phyloP scores from a whole-genome alignment of 2,329 filamentous ascomycete genomes.

The Pseudopyrenochaeta lycopersici region DNA sequence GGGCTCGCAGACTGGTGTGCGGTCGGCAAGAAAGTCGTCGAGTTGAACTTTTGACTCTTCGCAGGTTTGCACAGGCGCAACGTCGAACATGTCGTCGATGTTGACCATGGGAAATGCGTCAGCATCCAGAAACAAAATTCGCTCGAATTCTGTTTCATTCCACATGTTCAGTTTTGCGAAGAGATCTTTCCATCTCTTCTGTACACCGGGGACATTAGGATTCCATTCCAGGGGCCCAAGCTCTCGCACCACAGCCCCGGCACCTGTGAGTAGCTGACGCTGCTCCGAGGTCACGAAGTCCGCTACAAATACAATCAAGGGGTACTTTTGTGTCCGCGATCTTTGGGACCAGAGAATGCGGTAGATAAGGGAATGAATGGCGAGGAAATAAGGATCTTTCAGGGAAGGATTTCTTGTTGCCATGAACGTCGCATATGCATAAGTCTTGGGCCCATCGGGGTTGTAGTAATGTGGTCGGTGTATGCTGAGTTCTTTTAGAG shows the following conservation, averaged over 20 bases:
- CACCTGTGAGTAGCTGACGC: slow-evolving; percentile 38
- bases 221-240: slow-evolving; percentile 39
- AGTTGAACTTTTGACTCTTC: slow-evolving; percentile 26
- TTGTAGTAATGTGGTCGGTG: slow-evolving; percentile 38
- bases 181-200: slow-evolving; percentile 43
- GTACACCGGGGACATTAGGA: slow-evolving; percentile 29
- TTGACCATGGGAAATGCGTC: slow-evolving; percentile 44
- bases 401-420: slow-evolving; percentile 40
- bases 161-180: slow-evolving; percentile 50
- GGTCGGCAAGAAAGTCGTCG: slow-evolving; percentile 34
- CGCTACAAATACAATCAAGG: slow-evolving; percentile 47
- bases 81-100: slow-evolving; percentile 42
- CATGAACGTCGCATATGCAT: slow-evolving; percentile 46
- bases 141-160: slow-evolving; percentile 41
- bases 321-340: slow-evolving; percentile 34
- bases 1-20: slow-evolving; percentile 35
- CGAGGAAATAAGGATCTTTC: slow-evolving; percentile 47
- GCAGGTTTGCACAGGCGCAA: slow-evolving; percentile 30
- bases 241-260: slow-evolving; percentile 45
- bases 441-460: slow-evolving; percentile 17
- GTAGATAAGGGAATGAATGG: slow-evolving; percentile 44
- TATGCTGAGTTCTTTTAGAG: slow-evolving; percentile 19
- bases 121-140: slow-evolving; percentile 44
- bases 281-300: slow-evolving; percentile 42
- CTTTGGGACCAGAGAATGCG: slow-evolving; percentile 42